Percentiles rank a stretch among this genome's conserved stretches.
Conservation (phyloP, 805 yeast genomes). For the Wickerhamomyces subpelliculosus region DNA sequence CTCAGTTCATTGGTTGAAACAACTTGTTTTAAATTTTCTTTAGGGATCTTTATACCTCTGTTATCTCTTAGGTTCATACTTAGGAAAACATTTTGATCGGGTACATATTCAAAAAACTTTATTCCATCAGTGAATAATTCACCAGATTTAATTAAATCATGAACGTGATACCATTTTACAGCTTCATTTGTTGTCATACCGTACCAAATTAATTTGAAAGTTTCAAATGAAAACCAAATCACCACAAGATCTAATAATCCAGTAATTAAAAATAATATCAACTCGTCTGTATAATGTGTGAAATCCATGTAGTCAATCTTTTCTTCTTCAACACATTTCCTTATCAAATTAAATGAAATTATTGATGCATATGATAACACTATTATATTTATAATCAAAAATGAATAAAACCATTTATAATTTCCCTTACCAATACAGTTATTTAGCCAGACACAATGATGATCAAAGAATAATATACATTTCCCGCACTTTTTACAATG, state of each 20-base stretch:
- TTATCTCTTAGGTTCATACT: conserved; percentile 14
- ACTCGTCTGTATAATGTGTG: conserved; percentile 6
- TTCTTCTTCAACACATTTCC: conserved; percentile 1
- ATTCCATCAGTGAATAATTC: conserved; percentile 22
- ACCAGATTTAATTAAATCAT: conserved; percentile 39
- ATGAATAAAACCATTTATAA: conserved; percentile 51
- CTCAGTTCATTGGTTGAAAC: conserved; percentile 7
- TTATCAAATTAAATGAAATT: conserved; percentile 7
- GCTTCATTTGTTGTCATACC: conserved; percentile 77
- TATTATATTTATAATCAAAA: conserved; percentile 41
- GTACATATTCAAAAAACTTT: conserved; percentile 14
- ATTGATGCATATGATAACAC: conserved; percentile 39
- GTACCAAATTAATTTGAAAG: conserved; percentile 42
- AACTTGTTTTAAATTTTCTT: conserved; percentile 2
- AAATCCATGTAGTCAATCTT: conserved; percentile 1
- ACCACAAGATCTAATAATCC: conserved; percentile 36
- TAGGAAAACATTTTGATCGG: conserved; percentile 15
- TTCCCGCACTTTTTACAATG: conserved; percentile 66
- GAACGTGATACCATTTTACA: conserved; percentile 63
- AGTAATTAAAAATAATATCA: conserved; percentile 34
- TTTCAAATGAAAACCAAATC: conserved; percentile 36
- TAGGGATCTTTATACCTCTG: conserved; percentile 6
- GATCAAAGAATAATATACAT: conserved; percentile 35
- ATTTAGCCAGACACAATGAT: neutral
- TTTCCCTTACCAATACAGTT: conserved; percentile 52